phyloP scores from a whole-genome alignment of 2,329 filamentous ascomycete species.

The Alternaria sp. region DNA sequence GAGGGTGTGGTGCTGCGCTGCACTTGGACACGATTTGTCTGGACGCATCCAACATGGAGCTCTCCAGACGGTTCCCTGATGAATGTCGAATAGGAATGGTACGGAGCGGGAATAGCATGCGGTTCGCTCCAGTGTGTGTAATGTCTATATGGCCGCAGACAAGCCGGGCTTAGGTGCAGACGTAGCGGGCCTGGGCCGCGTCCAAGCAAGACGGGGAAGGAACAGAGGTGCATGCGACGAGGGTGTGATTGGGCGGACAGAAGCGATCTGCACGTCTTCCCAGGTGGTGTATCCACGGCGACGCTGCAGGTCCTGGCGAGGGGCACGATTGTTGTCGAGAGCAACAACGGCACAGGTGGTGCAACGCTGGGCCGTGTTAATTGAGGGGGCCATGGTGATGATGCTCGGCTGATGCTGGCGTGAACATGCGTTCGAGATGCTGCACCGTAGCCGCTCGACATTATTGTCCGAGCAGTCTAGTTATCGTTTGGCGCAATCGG shows the following conservation, averaged over 20 bases:
- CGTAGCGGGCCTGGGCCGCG: conserved; percentile 35
- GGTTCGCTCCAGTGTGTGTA: conserved; percentile 5
- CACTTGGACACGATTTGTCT: conserved; percentile 7
- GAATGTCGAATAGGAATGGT: conserved; percentile 33
- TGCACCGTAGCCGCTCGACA: conserved; percentile 1
- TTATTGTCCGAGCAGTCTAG: not conserved
- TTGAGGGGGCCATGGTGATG: not conserved
- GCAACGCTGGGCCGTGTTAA: conserved; percentile 16
- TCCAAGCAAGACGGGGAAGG: conserved; percentile 19
- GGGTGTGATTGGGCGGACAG: conserved; percentile 27
- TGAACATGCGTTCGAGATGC: conserved; percentile 13
- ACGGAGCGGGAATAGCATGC: conserved; percentile 19
- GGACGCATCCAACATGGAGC: not conserved
- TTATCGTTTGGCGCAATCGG: not conserved
- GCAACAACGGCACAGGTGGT: conserved; percentile 14
- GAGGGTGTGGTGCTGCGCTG: conserved; percentile 19
- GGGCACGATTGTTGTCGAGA: conserved; percentile 14
- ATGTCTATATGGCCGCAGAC: conserved; percentile 16
- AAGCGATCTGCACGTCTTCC: conserved; percentile 29
- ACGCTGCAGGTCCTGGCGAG: conserved; percentile 20
- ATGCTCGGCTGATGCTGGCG: conserved; percentile 23
- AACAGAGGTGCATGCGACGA: conserved; percentile 17
- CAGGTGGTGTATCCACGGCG: conserved; percentile 20
- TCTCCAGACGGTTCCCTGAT: conserved; percentile 19
- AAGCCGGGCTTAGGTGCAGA: conserved; percentile 26